Evolutionary conservation across 2,329 filamentous ascomycete genomes (phyloP), one percentile per base, ranked within the genome.

Genomic region (Calcarisporium arbuscula): DNA sequence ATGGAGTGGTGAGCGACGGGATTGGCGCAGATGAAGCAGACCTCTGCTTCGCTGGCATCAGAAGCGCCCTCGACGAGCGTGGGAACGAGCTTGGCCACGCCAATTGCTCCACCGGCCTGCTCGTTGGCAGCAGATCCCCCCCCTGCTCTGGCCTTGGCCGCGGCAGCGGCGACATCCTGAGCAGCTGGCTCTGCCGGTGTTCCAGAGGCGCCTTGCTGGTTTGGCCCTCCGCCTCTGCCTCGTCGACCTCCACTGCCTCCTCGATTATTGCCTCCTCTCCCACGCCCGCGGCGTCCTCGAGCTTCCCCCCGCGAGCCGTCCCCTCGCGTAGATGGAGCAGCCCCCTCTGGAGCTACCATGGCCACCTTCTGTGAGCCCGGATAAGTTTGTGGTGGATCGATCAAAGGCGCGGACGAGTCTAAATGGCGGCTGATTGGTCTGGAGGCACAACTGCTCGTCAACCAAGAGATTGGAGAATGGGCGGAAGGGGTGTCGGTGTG

Each of bases 21-120:
- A 45, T 89, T 95, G 37, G 92, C 90, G 62, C 92, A 98, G 53
- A 98, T 98, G 62, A 96, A 96, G 74, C 92, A 98, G 41, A 95
- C 75, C 43, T 95, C 88, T 18, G 72, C 81, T 41, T 60, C 53
- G 32, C 48, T 53, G 32, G 41, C 45, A 9, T 50, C 50, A 27
- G 51, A 41, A 8, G 49, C 45, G 34, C 48, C 42, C 22, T 49
- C 47, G 20, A 35, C 42, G 17, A 53, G 29, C 21, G 47, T 58
- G 46, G 39, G 54, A 49, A 39, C 62, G 51, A 42, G 59, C 49
- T 31, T 49, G 43, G 38, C 59, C 58, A 37, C 63, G 55, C 28
- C 60, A 61, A 38, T 30, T 12, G 17, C 28, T 18, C n/a, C 28
- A 5, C 17, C 16, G 12, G 31, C 35, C 28, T 33, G n/a, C n/a